Evolutionary conservation across 129 eudicot genomes (phyloP), one percentile per base, ranked within the genome.

Genomic region (Flaveria ramosissima): DNA sequence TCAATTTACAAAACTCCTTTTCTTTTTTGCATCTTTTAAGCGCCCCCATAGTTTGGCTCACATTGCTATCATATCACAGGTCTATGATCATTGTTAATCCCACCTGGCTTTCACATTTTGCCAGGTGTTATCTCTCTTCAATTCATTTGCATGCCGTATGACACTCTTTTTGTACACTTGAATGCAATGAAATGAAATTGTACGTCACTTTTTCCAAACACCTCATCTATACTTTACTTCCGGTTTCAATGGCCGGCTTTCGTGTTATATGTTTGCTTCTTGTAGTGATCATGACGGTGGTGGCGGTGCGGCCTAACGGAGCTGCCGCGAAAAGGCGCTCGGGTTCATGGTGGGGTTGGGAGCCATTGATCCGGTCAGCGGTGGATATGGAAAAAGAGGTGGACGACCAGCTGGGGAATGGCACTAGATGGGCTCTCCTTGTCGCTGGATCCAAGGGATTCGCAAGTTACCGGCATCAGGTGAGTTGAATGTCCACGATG

Each of bases 401-500:
- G 6, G 70, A 36, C 2, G 77, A 72, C 20, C 27, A 52, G 13
- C 64, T 43, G 7, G 64, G 47, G 4, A 77, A 60, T 16, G 82
- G 85, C 42, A 86, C 93, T 0, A 78, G 57, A 24, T 91, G 97
- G 97, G 97, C 97, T 1, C 90, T 91, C 78, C 97, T 91, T 23
- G 90, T 91, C 16, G 94, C 97, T 17, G 95, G 97, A 71, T 91
- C 97, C 0, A 79, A 80, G 1, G 97, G 91, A 0, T 91, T 27
- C 21, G 87, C 87, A 21, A 89, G 87, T 71, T 86, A 91, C 51
- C 81, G 95, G 32, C 97, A 91, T 80, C 97, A 91, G 90, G 97
- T 91, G 30, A 52, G 32, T 16, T 41, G 32, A 14, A 6, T 2
- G 2, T 27, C 30, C 0, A 27, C 4, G 30, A 27, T 27, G 30